A percentile compares a stretch with the other conserved stretches of the same genome.
Conservation (phyloP, 768 basidiomycete species). For the Rickenella mellea region DNA sequence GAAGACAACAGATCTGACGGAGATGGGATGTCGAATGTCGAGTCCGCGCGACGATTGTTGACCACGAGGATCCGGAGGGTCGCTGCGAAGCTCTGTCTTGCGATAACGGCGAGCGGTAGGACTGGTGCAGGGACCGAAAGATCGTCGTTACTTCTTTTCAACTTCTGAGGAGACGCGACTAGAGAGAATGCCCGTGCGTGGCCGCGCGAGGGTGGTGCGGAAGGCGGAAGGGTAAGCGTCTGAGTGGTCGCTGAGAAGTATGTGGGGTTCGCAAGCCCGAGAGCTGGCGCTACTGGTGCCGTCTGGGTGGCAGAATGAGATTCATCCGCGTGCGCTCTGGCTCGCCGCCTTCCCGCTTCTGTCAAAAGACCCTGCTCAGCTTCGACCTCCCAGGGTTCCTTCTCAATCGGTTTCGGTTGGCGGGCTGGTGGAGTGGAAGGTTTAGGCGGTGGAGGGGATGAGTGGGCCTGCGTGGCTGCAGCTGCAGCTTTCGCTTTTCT, state of each 20-base stretch:
- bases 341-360: conserved; percentile 62
- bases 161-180: conserved; percentile 19
- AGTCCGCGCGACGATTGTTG: conserved; percentile 56
- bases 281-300: conserved; percentile 11
- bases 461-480: conserved; percentile 4
- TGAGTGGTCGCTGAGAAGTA: conserved; percentile 49
- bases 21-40: conserved; percentile 47
- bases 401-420: conserved; percentile 29
- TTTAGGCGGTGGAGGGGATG: not conserved
- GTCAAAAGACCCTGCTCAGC: conserved; percentile 67
- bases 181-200: conserved; percentile 60
- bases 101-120: conserved; percentile 56
- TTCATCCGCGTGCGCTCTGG: conserved; percentile 43
- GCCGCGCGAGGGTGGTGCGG: conserved; percentile 41
- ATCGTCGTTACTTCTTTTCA: conserved; percentile 19
- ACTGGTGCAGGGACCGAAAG: conserved; percentile 56
- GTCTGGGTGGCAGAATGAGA: conserved; percentile 12
- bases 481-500: conserved; percentile 11
- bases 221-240: conserved; percentile 58
- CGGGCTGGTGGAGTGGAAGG: conserved; percentile 2
- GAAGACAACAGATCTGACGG: conserved; percentile 15
- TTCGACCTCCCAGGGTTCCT: conserved; percentile 76
- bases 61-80: conserved; percentile 51
- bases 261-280: conserved; percentile 41
- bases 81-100: conserved; percentile 47